Base-by-base conservation (phyloP, 2,329 filamentous ascomycete species). In the Talaromyces marneffei region DNA sequence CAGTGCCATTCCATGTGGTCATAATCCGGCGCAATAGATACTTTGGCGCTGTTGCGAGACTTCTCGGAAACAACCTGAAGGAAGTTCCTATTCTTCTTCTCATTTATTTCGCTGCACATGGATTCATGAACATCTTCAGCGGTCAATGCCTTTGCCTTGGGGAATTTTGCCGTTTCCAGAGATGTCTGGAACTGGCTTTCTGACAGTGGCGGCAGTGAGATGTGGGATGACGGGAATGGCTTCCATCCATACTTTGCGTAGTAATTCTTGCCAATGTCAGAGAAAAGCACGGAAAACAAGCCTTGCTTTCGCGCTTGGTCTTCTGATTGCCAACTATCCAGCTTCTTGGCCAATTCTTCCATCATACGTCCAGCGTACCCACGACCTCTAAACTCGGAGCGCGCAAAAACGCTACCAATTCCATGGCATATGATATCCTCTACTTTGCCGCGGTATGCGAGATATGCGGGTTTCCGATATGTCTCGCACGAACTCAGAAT, bases 361-460 rank as follows among this genome's bases (percentile, higher is more conserved):
- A 92, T 83, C 87, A 94, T 92, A 60, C 87, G 82, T 61, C 82
- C 83, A 0, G 90, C 91, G 75, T 96, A 96, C 20, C 90, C 89
- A 66, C 82, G 83, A 3, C 88, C 87, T 61, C 91, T 78, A 72
- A 85, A 85, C 67, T 85, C 79, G 0, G 84, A 82, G 42, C 85
- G 82, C 3, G 87, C 91, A 72, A 87, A 94, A n/a, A 95, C 91
- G 63, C 87, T 90, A 14, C 87, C 90, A 61, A 95, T 83, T 4
- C 89, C 91, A 75, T 96, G 87, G 16, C 85, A 84, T 9, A 75
- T 62, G 9, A 80, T 78, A 46, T 82, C 79, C 67, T 88, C 84
- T 27, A 88, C 68, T 10, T 67, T 80, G 75, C 82, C 81, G 66
- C 79, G 79, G 25, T 83, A 75, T 1, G 75, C 76, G 2, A 77